Evolutionary conservation across 2,329 filamentous ascomycete species (phyloP).

Genomic region (Polytolypa hystricis): DNA sequence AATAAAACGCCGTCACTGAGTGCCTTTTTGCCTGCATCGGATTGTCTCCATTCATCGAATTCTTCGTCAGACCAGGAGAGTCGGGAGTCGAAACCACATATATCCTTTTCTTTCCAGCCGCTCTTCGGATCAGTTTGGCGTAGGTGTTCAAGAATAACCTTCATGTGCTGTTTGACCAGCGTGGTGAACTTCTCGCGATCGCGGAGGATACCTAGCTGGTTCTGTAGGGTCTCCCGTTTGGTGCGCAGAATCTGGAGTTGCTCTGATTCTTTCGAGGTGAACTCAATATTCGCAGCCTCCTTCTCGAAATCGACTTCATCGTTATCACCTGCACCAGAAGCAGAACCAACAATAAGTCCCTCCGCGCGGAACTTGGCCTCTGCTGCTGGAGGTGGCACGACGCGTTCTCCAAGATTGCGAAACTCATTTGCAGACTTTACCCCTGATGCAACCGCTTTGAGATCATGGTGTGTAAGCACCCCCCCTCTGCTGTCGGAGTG

Average conservation of each 20-base stretch:
- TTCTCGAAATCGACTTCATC: conserved; percentile 8
- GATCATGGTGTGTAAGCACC: conserved; percentile 29
- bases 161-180: conserved; percentile 32
- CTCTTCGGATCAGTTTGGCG: conserved; percentile 35
- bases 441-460: conserved; percentile 29
- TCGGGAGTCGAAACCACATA: conserved; percentile 38
- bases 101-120: conserved; percentile 37
- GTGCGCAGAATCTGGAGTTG: conserved; percentile 8
- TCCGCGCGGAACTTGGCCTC: conserved; percentile 13
- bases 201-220: conserved; percentile 29
- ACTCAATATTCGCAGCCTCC: conserved; percentile 9
- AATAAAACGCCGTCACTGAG: conserved; percentile 29
- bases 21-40: conserved; percentile 26
- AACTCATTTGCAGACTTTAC: conserved; percentile 31
- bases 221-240: conserved; percentile 10
- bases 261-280: conserved; percentile 13
- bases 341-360: not conserved
- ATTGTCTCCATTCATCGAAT: conserved; percentile 36
- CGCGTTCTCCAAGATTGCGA: conserved; percentile 29
- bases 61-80: conserved; percentile 39
- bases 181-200: conserved; percentile 33
- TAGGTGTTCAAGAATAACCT: conserved; percentile 32
- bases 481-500: conserved; percentile 34
- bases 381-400: conserved; percentile 22
- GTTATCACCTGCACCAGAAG: not conserved